Percentiles rank a stretch among this genome's conserved stretches.
Conservation (phyloP, 2,329 filamentous ascomycete species). For the Sclerotinia minor region DNA sequence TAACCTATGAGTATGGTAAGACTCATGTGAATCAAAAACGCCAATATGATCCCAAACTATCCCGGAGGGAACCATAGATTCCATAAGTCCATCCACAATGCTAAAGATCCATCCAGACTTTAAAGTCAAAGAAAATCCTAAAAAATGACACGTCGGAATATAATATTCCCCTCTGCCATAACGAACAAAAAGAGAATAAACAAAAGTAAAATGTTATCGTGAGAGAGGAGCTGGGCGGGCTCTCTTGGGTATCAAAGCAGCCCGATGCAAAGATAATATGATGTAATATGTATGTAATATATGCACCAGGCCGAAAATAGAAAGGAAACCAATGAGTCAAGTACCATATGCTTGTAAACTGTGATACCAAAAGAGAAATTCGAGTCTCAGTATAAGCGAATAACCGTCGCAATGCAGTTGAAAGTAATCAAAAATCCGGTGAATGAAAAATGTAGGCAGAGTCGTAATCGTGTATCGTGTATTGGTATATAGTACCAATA, state of each 20-base stretch:
- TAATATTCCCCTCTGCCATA: slow-evolving; percentile 10
- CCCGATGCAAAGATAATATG: slow-evolving; percentile 37
- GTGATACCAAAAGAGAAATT: slow-evolving; percentile 32
- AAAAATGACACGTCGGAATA: slow-evolving; percentile 7
- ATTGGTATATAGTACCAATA: background rate
- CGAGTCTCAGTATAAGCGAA: slow-evolving; percentile 27
- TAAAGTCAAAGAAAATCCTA: slow-evolving; percentile 20
- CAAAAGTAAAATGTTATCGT: slow-evolving; percentile 21
- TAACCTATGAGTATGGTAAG: slow-evolving; percentile 9
- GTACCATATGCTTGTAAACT: slow-evolving; percentile 26
- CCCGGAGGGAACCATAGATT: background rate
- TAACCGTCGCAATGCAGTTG: slow-evolving; percentile 35
- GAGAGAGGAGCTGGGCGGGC: slow-evolving; percentile 41
- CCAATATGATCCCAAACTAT: slow-evolving; percentile 2
- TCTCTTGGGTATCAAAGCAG: slow-evolving; percentile 39
- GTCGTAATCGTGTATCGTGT: slow-evolving; percentile 20
- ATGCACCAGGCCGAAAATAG: slow-evolving; percentile 29
- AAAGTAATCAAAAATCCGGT: background rate
- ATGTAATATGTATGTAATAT: slow-evolving; percentile 22
- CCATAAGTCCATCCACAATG: slow-evolving; percentile 1
- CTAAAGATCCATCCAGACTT: slow-evolving; percentile 21
- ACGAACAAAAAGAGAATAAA: slow-evolving; percentile 21
- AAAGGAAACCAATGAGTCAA: slow-evolving; percentile 15
- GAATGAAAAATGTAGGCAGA: background rate
- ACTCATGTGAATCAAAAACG: slow-evolving; percentile 22